Conservation (phyloP, 2,329 filamentous ascomycete species). For the Simplicillium aogashimaense region DNA sequence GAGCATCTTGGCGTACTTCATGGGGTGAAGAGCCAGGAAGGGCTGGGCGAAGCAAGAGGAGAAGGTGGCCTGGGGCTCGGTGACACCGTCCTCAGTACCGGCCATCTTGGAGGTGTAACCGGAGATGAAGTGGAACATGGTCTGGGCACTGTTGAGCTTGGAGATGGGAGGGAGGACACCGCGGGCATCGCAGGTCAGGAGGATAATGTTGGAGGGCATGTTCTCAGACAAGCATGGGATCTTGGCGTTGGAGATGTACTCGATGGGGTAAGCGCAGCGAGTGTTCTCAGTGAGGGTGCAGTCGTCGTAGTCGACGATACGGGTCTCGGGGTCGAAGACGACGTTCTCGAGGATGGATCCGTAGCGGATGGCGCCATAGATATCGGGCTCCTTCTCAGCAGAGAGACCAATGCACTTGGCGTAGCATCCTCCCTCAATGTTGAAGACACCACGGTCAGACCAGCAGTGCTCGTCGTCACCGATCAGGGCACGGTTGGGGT, state of each 20-base stretch:
- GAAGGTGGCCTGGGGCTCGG: conserved; percentile 96
- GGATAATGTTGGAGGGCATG: conserved; percentile 95
- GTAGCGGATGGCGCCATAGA: conserved; percentile 90
- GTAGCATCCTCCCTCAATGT: conserved; percentile 99
- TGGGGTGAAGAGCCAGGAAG: conserved; percentile 96
- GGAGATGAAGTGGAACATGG: conserved; percentile 99
- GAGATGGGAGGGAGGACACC: conserved; percentile 97
- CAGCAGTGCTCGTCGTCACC: conserved; percentile 99
- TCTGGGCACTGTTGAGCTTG: conserved; percentile 88
- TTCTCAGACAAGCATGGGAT: conserved; percentile 82
- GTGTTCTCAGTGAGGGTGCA: conserved; percentile 95
- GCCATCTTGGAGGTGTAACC: conserved; percentile 99
- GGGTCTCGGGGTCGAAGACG: conserved; percentile 85
- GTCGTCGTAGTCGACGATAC: conserved; percentile 93
- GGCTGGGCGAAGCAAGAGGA: conserved; percentile 98
- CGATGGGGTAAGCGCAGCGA: conserved; percentile 95
- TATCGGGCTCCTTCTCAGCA: conserved; percentile 98
- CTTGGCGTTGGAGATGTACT: conserved; percentile 98
- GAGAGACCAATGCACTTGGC: conserved; percentile 97
- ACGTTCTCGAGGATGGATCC: conserved; percentile 98
- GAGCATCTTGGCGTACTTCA: conserved; percentile 98
- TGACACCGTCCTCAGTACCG: conserved; percentile 93
- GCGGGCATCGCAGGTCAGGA: conserved; percentile 94
- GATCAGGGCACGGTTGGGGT: conserved; percentile 91
- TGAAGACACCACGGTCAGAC: conserved; percentile 94